Evolutionary conservation across 352 stramenopile genomes (phyloP).

Genomic region (Globisporangium cystogenes): DNA sequence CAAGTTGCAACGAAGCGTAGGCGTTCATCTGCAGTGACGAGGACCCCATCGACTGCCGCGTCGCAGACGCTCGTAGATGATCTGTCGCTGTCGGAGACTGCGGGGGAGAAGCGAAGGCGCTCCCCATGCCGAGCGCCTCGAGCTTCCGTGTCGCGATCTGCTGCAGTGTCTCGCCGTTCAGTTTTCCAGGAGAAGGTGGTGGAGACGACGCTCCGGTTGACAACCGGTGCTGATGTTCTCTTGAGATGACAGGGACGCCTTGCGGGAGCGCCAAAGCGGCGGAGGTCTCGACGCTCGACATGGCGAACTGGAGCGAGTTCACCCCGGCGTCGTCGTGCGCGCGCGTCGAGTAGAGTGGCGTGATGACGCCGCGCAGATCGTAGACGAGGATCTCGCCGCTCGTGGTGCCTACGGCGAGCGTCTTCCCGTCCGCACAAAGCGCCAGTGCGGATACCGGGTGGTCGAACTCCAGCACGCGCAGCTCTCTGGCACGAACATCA

Average conservation of each 20-base stretch:
- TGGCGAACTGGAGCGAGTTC: constrained; percentile 56
- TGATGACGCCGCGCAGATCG: constrained; percentile 60
- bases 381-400: constrained; percentile 55
- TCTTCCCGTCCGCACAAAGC: constrained; percentile 63
- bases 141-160: constrained; percentile 38
- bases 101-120: not conserved
- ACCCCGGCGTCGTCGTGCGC: constrained; percentile 35
- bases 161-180: constrained; percentile 25
- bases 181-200: constrained; percentile 21
- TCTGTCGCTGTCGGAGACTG: not conserved
- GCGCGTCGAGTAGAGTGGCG: constrained; percentile 36
- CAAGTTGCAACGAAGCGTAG: not conserved
- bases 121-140: constrained; percentile 25
- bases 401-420: constrained; percentile 44
- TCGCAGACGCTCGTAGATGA: not conserved
- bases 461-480: constrained; percentile 51
- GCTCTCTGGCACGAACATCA: constrained; percentile 22
- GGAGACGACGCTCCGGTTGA: constrained; percentile 9
- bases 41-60: not conserved
- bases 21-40: not conserved
- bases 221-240: constrained; percentile 17
- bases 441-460: constrained; percentile 50
- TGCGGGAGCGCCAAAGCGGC: constrained; percentile 20
- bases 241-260: constrained; percentile 37
- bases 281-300: constrained; percentile 21